Percentiles rank a stretch among this genome's conserved stretches.
Evolutionary conservation across 495 filamentous ascomycete genomes (phyloP).

Genomic region (Xylona heveae): DNA sequence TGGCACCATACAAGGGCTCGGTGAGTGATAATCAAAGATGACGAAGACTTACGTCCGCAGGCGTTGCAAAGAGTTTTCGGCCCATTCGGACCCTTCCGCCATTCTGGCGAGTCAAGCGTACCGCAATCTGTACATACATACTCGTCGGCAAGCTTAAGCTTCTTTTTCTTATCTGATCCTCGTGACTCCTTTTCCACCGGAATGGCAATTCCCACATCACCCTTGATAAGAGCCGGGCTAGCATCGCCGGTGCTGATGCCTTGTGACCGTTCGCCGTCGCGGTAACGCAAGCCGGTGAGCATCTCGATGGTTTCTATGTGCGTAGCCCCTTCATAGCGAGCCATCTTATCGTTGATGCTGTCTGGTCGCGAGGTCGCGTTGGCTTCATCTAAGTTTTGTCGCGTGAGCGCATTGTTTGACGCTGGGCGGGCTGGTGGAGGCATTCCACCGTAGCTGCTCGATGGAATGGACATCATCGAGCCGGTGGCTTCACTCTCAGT

Average conservation of each 20-base stretch:
- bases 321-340: slow-evolving; percentile 46
- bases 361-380: slow-evolving; percentile 46
- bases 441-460: slow-evolving; percentile 29
- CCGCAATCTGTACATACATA: slow-evolving; percentile 95
- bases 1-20: too few species aligned
- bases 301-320: slow-evolving; percentile 85
- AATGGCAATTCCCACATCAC: slow-evolving; percentile 70
- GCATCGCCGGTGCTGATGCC: slow-evolving; percentile 74
- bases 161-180: slow-evolving; percentile 69
- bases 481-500: slow-evolving; percentile 14
- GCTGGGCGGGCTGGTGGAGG: slow-evolving; percentile 45
- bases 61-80: slow-evolving; percentile 97
- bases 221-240: slow-evolving; percentile 61
- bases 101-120: slow-evolving; percentile 67
- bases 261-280: slow-evolving; percentile 70
- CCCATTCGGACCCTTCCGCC: slow-evolving; percentile 83
- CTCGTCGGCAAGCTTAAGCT: slow-evolving; percentile 74
- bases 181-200: slow-evolving; percentile 47
- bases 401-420: slow-evolving; percentile 42
- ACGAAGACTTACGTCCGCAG: slow-evolving; percentile 51
- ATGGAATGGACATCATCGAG: slow-evolving; percentile 11
- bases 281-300: slow-evolving; percentile 73
- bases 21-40: not conserved
- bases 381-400: slow-evolving; percentile 61
- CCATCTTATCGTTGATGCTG: slow-evolving; percentile 58